Conservation (phyloP, 1,139 yeast species). For the Yamadazyma mexicana region DNA sequence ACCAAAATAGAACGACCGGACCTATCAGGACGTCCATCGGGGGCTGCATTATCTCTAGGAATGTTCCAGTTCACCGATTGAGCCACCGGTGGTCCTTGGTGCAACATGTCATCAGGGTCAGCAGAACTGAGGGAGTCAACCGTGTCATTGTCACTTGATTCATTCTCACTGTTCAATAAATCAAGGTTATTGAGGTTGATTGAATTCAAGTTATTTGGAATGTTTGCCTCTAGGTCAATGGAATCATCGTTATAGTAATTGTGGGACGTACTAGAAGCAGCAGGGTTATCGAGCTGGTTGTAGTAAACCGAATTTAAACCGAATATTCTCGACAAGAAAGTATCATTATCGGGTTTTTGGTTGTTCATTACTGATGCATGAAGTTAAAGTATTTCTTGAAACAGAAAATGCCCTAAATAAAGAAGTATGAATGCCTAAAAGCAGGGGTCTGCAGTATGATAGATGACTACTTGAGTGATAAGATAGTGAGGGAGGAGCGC, state of each 20-base stretch:
- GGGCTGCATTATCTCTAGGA: neutral
- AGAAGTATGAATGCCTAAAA: neutral
- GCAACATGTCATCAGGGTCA: conserved; percentile 4
- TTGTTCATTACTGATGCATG: conserved; percentile 2
- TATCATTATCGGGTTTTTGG: conserved; percentile 28
- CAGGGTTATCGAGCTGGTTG: conserved; percentile 26
- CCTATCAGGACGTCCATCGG: neutral
- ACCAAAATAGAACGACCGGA: neutral
- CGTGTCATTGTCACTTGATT: conserved; percentile 10
- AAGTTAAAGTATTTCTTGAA: neutral
- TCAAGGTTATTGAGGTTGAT: conserved; percentile 8
- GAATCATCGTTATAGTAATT: conserved; percentile 37
- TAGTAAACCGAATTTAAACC: conserved; percentile 53
- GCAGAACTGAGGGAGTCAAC: conserved; percentile 11
- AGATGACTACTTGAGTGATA: neutral
- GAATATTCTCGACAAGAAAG: conserved; percentile 57
- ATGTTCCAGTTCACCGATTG: conserved; percentile 11
- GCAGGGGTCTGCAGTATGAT: no score
- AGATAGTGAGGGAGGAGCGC: neutral
- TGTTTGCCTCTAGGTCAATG: conserved; percentile 15
- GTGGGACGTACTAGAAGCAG: conserved; percentile 29
- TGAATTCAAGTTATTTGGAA: conserved; percentile 5
- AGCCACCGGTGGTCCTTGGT: conserved; percentile 8
- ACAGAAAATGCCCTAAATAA: neutral
- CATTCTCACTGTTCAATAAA: conserved; percentile 13